Percentiles rank a stretch among this genome's conserved stretches.
Evolutionary conservation across 768 basidiomycete genomes (phyloP).

Genomic region (Naganishia antarctica): DNA sequence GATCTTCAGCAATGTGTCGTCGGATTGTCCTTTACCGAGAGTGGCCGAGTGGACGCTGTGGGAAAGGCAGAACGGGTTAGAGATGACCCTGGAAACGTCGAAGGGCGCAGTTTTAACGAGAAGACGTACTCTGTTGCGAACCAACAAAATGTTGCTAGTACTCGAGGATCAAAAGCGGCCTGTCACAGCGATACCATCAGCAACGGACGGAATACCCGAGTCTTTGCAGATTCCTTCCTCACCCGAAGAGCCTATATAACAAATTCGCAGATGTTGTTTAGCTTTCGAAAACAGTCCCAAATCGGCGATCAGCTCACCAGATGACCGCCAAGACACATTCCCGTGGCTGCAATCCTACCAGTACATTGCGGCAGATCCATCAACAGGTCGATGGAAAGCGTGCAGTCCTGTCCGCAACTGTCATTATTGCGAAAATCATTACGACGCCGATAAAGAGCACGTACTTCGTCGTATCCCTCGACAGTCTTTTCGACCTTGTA

Average conservation of each 20-base stretch:
- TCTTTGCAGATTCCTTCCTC: not conserved
- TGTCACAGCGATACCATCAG: slow-evolving; percentile 45
- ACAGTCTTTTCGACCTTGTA: slow-evolving; percentile 93
- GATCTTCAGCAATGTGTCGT: slow-evolving; percentile 73
- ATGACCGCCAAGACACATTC: slow-evolving; percentile 43
- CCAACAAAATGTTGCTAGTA: slow-evolving; percentile 82
- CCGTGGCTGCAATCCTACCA: slow-evolving; percentile 67
- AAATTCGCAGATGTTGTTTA: not conserved
- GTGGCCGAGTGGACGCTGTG: slow-evolving; percentile 68
- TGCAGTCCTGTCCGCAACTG: slow-evolving; percentile 62
- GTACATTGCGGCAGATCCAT: slow-evolving; percentile 72
- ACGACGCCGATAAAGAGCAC: not conserved
- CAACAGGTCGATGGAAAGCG: slow-evolving; percentile 70
- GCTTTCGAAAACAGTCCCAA: not conserved
- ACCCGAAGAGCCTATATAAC: slow-evolving; percentile 36
- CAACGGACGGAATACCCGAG: not conserved
- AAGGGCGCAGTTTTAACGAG: not conserved
- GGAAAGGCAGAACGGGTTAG: not conserved
- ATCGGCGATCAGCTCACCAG: slow-evolving; percentile 27
- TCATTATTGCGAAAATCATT: not conserved
- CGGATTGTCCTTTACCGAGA: slow-evolving; percentile 72
- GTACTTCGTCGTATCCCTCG: slow-evolving; percentile 79
- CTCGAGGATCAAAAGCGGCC: slow-evolving; percentile 82
- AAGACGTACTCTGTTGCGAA: slow-evolving; percentile 75
- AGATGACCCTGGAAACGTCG: not conserved